Conservation (phyloP, 306 rosid species). For the Citrullus mucosospermus region DNA sequence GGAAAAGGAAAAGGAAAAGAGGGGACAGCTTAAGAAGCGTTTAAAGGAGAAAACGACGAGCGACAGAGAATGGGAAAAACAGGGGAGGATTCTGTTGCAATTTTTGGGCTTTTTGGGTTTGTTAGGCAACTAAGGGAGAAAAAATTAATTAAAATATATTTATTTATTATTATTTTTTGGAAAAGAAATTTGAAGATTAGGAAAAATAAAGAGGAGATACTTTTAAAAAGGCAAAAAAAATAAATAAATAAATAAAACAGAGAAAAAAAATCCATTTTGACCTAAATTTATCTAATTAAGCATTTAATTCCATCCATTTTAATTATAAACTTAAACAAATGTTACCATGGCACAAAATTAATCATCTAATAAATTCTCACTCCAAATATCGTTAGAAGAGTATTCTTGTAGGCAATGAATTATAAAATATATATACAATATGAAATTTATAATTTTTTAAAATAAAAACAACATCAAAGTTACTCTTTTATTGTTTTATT, state of each 20-base stretch:
- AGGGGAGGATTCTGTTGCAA: constrained; percentile 23
- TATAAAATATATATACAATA: too few relatives aligned
- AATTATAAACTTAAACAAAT: too few relatives aligned
- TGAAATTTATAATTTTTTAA: too few relatives aligned
- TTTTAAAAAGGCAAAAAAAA: not conserved
- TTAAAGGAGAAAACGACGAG: constrained; percentile 29
- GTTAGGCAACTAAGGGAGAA: not conserved
- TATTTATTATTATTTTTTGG: not conserved
- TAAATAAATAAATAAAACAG: too few relatives aligned
- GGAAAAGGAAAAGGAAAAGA: not conserved
- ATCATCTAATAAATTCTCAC: too few relatives aligned
- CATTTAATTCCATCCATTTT: too few relatives aligned
- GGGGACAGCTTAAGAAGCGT: constrained; percentile 2
- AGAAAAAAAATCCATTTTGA: not conserved
- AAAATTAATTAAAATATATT: not conserved
- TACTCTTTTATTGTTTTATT: too few relatives aligned
- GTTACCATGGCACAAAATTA: too few relatives aligned
- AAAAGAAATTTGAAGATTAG: not conserved
- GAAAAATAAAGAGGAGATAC: not conserved
- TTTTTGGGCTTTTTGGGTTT: constrained; percentile 1
- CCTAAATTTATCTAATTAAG: too few relatives aligned
- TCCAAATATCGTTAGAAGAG: too few relatives aligned
- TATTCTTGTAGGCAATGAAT: too few relatives aligned
- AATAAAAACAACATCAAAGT: not conserved
- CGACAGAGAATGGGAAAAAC: constrained; percentile 5